phyloP scores from a whole-genome alignment of 441 rosid genomes.

The Populus tomentosa region DNA sequence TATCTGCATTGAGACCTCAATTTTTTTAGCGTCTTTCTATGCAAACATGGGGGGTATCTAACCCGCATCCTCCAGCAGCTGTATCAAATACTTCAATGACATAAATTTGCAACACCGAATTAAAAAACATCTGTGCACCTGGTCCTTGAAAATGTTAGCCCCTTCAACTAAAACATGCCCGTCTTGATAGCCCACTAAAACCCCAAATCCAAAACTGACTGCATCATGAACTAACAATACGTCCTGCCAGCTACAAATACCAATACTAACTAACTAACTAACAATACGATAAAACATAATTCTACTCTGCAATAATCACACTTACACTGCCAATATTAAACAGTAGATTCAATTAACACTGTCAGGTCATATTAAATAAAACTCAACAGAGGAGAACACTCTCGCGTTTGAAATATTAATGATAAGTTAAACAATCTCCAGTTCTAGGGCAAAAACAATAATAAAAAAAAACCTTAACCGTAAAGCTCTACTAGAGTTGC shows the following conservation, averaged over 20 bases:
- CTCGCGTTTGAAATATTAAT: slow-evolving; percentile 9
- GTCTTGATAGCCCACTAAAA: background rate
- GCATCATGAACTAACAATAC: background rate
- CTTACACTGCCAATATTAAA: background rate
- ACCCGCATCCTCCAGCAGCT: background rate
- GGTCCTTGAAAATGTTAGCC: background rate
- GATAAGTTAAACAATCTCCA: background rate
- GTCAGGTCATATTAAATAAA: background rate
- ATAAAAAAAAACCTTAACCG: background rate
- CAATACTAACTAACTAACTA: background rate
- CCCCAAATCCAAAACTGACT: background rate
- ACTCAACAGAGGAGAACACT: slow-evolving; percentile 7
- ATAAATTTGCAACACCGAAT: background rate
- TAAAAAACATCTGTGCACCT: background rate
- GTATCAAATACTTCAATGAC: background rate
- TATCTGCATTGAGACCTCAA: background rate
- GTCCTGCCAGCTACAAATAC: background rate
- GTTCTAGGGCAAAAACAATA: slow-evolving; percentile 14
- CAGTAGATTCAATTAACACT: slow-evolving; percentile 1
- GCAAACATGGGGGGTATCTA: background rate
- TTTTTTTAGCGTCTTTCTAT: background rate
- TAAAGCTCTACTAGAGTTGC: background rate
- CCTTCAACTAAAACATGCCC: background rate
- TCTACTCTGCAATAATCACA: background rate
- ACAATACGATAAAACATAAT: background rate